Evolutionary conservation across 805 yeast genomes (phyloP).

Genomic region (Millerozyma acaciae): DNA sequence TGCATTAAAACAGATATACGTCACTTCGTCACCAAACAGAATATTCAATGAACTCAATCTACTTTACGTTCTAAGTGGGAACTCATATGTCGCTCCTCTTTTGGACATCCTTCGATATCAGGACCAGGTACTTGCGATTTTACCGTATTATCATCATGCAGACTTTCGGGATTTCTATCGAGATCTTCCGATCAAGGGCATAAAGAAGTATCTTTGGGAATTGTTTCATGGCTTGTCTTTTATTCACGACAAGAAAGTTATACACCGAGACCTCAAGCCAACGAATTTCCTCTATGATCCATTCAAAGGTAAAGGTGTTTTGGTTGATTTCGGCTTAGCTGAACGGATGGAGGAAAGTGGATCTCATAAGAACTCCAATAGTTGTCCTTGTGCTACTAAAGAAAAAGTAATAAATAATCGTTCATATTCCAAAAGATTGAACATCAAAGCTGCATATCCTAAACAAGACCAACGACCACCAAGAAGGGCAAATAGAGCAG

Average conservation of each 20-base stretch:
- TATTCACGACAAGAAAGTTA: constrained; percentile 44
- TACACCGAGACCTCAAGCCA: constrained; percentile 45
- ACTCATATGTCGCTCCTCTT: constrained; percentile 78
- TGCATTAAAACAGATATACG: constrained; percentile 90
- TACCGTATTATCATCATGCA: constrained; percentile 87
- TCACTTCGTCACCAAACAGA: constrained; percentile 90
- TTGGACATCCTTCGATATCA: constrained; percentile 81
- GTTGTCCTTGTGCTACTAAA: constrained; percentile 55
- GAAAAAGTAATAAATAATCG: constrained; percentile 4
- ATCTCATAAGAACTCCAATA: constrained; percentile 18
- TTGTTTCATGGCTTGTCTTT: constrained; percentile 69
- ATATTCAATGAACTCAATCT: constrained; percentile 84
- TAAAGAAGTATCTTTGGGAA: constrained; percentile 76
- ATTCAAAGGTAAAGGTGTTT: constrained; percentile 63
- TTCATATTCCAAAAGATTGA: constrained; percentile 19
- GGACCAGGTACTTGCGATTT: constrained; percentile 90
- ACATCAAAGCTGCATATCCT: constrained; percentile 57
- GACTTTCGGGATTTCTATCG: constrained; percentile 87
- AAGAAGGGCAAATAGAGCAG: constrained; percentile 93
- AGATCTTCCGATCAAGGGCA: constrained; percentile 74
- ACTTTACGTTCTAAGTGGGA: constrained; percentile 63
- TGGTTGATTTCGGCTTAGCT: constrained; percentile 92
- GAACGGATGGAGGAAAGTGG: constrained; percentile 40
- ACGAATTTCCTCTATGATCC: constrained; percentile 71
- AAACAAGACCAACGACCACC: constrained; percentile 86